Base-by-base conservation (phyloP, 176 grass and related monocot species). In the Carex myosuroides region DNA sequence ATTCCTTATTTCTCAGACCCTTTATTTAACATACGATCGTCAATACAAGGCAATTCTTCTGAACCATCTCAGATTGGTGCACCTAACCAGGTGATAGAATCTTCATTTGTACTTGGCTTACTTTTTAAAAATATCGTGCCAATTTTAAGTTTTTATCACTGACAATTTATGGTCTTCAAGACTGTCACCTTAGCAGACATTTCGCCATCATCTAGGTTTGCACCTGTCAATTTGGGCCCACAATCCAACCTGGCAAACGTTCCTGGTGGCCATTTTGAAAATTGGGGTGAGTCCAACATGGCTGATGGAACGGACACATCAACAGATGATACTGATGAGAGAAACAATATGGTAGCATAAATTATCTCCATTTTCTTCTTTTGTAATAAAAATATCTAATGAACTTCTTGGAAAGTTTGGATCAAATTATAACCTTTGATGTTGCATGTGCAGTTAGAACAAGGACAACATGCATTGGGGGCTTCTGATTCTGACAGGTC, bases 291-390 rank as follows among this genome's bases (percentile, higher is more conserved):
- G n/a, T 82, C 79, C 74, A 72, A 29, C 26, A 97, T 97, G 92
- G 89, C 80, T 82, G 87, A 90, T 56, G 63, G 87, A 87, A 94
- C 89, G 9, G 92, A 94, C 80, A 90, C 90, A 42, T 98, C 92
- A 18, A 93, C 90, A 70, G 90, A 98, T 89, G 92, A 89, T 52
- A 64, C 77, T 42, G 92, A 90, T 46, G 81, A 89, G 64, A 90
- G 86, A 80, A 94, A 90, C 80, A 88, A 82, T 32, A 85, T 65
- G 84, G 94, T 92, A 91, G 63, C 58, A 54, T 24, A 29, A 6
- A 55, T 89, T 76, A 58, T 69, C 16, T 79, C 14, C n/a, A 65
- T 37, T 12, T 53, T 53, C 59, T 46, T 50, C 13, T 46, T 83
- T 59, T 30, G 11, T 78, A 30, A 57, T 57, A 57, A 16, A 85